Conservation (phyloP, 1,284 basidiomycete species). For the Acaromyces ingoldii region DNA sequence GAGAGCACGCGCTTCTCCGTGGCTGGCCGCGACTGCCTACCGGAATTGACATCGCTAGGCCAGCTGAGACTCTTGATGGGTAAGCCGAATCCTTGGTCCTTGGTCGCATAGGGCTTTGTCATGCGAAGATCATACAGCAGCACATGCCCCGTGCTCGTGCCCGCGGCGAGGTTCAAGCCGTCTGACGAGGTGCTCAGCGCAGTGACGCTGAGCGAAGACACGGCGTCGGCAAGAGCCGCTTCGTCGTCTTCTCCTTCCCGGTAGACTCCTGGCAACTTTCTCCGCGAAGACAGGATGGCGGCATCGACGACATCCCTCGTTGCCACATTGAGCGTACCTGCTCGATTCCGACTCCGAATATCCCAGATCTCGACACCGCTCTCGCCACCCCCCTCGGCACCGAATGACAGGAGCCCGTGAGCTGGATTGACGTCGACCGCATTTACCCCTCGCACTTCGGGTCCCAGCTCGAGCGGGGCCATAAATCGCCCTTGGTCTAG, state of each 20-base stretch:
- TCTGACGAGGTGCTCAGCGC: slow-evolving; percentile 70
- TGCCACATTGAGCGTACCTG: slow-evolving; percentile 74
- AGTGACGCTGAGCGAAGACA: slow-evolving; percentile 65
- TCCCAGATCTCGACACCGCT: slow-evolving; percentile 96
- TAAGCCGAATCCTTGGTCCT: slow-evolving; percentile 96
- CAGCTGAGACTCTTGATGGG: slow-evolving; percentile 81
- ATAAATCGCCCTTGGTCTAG: slow-evolving; percentile 88
- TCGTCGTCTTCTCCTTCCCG: slow-evolving; percentile 21
- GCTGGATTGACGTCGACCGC: slow-evolving; percentile 87
- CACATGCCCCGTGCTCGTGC: slow-evolving; percentile 89
- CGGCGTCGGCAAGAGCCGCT: slow-evolving; percentile 44
- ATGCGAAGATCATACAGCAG: slow-evolving; percentile 90
- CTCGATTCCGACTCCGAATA: slow-evolving; percentile 71
- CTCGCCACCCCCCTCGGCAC: slow-evolving; percentile 62
- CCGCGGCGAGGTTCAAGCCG: slow-evolving; percentile 86
- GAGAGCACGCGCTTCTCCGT: slow-evolving; percentile 45
- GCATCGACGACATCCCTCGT: slow-evolving; percentile 53
- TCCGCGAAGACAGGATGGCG: slow-evolving; percentile 49
- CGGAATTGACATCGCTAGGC: slow-evolving; percentile 64
- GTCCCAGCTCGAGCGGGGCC: slow-evolving; percentile 46
- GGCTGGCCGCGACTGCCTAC: slow-evolving; percentile 9
- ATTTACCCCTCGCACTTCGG: slow-evolving; percentile 70
- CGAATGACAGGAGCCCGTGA: slow-evolving; percentile 85
- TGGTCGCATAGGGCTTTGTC: slow-evolving; percentile 72
- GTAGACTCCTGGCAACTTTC: slow-evolving; percentile 46